Percentiles rank a stretch among this genome's conserved stretches.
phyloP scores from a whole-genome alignment of 2,329 filamentous ascomycete species.

The Colletotrichum sp. region DNA sequence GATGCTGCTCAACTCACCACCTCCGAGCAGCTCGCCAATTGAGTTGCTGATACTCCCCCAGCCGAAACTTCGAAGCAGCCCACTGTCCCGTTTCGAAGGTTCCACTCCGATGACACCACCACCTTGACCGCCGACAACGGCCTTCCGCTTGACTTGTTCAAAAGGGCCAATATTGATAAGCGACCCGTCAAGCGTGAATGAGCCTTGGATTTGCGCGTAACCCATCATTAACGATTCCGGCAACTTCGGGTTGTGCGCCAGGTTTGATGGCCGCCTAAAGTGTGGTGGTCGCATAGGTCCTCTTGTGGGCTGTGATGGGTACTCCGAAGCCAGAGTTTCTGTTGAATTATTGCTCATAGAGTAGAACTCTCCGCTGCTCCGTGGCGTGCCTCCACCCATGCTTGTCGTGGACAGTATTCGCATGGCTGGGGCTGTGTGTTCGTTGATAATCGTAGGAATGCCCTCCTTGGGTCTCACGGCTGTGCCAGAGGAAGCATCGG shows the following conservation, averaged over 20 bases:
- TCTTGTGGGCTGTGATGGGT: slow-evolving; percentile 54
- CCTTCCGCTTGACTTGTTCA: slow-evolving; percentile 94
- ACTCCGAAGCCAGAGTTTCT: slow-evolving; percentile 92
- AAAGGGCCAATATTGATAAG: slow-evolving; percentile 89
- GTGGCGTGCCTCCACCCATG: slow-evolving; percentile 75
- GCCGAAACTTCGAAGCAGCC: slow-evolving; percentile 82
- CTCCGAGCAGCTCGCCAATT: slow-evolving; percentile 84
- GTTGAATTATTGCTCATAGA: slow-evolving; percentile 93
- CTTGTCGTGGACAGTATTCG: slow-evolving; percentile 81
- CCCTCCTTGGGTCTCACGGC: slow-evolving; percentile 47
- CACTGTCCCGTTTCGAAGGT: slow-evolving; percentile 73
- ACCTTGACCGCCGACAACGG: slow-evolving; percentile 84
- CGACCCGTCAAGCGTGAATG: slow-evolving; percentile 90
- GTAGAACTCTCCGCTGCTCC: slow-evolving; percentile 95
- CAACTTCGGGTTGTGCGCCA: slow-evolving; percentile 48
- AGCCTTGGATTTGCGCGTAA: slow-evolving; percentile 91
- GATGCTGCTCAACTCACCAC: slow-evolving; percentile 88
- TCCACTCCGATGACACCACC: slow-evolving; percentile 87
- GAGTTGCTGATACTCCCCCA: slow-evolving; percentile 91
- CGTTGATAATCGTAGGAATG: slow-evolving; percentile 55
- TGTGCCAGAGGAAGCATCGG: slow-evolving; percentile 26
- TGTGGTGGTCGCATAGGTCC: slow-evolving; percentile 50
- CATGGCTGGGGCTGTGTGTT: slow-evolving; percentile 64
- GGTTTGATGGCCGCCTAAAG: slow-evolving; percentile 50
- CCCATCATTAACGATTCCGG: slow-evolving; percentile 96